phyloP scores from a whole-genome alignment of 2,329 filamentous ascomycete genomes.

The Aspergillus sp. region DNA sequence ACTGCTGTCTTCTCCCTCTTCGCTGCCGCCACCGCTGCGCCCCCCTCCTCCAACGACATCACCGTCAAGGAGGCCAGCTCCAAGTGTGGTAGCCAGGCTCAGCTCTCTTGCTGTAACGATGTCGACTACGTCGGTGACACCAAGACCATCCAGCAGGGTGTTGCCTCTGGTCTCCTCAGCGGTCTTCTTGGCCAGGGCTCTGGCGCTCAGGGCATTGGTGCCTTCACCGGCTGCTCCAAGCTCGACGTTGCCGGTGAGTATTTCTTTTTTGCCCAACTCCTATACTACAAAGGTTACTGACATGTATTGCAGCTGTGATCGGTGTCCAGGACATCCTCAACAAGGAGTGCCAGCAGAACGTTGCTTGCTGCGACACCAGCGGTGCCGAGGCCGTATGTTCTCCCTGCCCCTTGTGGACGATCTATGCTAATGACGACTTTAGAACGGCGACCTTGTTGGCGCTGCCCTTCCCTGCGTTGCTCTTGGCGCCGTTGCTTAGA shows the following conservation, averaged over 20 bases:
- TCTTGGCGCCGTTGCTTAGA: conserved; percentile 36
- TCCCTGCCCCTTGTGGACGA: not conserved
- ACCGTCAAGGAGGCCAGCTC: conserved; percentile 33
- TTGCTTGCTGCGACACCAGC: conserved; percentile 37
- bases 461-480: conserved; percentile 37
- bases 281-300: not conserved
- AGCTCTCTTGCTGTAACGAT: conserved; percentile 41
- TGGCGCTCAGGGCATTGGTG: conserved; percentile 30
- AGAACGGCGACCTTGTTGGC: conserved; percentile 34
- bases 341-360: conserved; percentile 40
- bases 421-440: not conserved
- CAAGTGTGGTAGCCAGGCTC: conserved; percentile 36
- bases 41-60: conserved; percentile 27
- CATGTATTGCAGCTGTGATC: conserved; percentile 15
- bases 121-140: conserved; percentile 33
- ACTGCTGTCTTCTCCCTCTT: conserved; percentile 28
- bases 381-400: conserved; percentile 27
- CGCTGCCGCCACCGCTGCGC: conserved; percentile 22
- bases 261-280: not conserved
- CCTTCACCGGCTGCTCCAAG: conserved; percentile 43
- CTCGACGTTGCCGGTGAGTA: conserved; percentile 27
- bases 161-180: conserved; percentile 32
- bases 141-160: conserved; percentile 29
- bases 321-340: conserved; percentile 32
- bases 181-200: conserved; percentile 33